These are phyloP conservation scores for Aristolochia contorta DNA, from an alignment of 164 flowering plant genomes.

Conservation along the genomic window DNA sequence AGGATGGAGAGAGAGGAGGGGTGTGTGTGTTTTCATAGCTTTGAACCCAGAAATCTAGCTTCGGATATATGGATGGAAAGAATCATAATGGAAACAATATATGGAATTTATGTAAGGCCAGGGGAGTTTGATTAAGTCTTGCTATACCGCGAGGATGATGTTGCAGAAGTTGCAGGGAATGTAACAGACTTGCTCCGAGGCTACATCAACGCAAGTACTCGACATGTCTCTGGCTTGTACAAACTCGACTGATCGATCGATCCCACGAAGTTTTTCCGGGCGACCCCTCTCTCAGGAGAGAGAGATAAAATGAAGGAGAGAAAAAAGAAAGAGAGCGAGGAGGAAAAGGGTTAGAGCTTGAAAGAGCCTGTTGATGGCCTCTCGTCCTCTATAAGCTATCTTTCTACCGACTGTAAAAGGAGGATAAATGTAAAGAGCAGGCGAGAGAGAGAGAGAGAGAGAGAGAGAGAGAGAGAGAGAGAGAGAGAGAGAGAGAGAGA, in stretches of 20 bases:
- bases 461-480: not conserved
- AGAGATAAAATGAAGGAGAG: too few species aligned
- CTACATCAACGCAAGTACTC: constrained; percentile 55
- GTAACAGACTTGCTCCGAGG: constrained; percentile 76
- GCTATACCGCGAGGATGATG: constrained; percentile 89
- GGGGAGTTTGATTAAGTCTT: not conserved
- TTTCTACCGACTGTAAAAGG: too few species aligned
- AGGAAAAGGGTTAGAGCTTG: not conserved
- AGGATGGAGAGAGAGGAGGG: not conserved
- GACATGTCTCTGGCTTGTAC: constrained; percentile 4
- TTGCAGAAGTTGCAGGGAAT: constrained; percentile 97
- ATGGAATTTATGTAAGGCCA: not conserved
- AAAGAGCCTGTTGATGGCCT: too few species aligned
- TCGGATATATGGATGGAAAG: too few species aligned
- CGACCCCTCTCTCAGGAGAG: not conserved
- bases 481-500: not conserved
- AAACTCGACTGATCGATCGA: too few species aligned
- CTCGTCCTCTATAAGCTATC: too few species aligned
- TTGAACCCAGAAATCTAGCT: too few species aligned
- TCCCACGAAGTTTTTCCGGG: not conserved
- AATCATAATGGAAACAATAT: too few species aligned
- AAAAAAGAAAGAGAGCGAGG: not conserved
- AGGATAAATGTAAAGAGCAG: not conserved
- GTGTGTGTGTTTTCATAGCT: not conserved
- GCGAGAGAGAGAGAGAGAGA: not conserved